Conservation (phyloP, 768 basidiomycete genomes). For the Omphalotus guepiniiformis region DNA sequence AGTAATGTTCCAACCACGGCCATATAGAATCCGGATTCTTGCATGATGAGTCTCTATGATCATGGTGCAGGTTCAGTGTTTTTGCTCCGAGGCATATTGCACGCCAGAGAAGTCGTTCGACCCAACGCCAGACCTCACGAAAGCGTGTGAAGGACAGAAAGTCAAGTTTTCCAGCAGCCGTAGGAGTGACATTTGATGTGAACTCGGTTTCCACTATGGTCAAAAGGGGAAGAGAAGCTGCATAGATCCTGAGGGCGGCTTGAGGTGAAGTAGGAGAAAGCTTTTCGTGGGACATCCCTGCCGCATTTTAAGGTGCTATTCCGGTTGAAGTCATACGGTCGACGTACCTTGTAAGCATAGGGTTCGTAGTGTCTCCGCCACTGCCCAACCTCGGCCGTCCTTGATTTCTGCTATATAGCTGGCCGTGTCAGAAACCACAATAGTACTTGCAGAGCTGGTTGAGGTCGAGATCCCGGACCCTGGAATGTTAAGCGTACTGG, state of each 20-base stretch:
- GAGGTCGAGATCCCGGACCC: slow-evolving; percentile 39
- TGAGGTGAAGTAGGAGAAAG: slow-evolving; percentile 43
- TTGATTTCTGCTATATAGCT: slow-evolving; percentile 47
- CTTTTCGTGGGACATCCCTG: slow-evolving; percentile 77
- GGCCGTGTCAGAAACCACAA: slow-evolving; percentile 24
- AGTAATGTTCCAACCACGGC: slow-evolving; percentile 61
- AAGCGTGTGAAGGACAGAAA: slow-evolving; percentile 59
- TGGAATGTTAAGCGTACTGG: slow-evolving; percentile 35
- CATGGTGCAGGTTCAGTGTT: slow-evolving; percentile 31
- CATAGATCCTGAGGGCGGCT: slow-evolving; percentile 55
- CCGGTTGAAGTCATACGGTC: neutral
- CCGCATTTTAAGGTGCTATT: neutral
- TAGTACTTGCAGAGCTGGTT: slow-evolving; percentile 41
- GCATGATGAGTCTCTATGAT: slow-evolving; percentile 19
- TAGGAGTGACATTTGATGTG: slow-evolving; percentile 24
- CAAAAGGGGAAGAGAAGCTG: slow-evolving; percentile 52
- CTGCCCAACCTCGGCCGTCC: slow-evolving; percentile 70
- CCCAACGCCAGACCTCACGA: slow-evolving; percentile 86
- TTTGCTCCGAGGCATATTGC: slow-evolving; percentile 63
- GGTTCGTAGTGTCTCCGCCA: slow-evolving; percentile 70
- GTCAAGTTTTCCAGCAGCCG: slow-evolving; percentile 32
- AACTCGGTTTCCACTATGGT: slow-evolving; percentile 44
- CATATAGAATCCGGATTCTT: slow-evolving; percentile 40
- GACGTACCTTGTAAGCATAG: slow-evolving; percentile 71
- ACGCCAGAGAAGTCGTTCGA: slow-evolving; percentile 80